Evolutionary conservation across 371 early-diverging fungal species (phyloP), one percentile per base, ranked within the genome.

Genomic region (Syncephalastrum contaminatum): DNA sequence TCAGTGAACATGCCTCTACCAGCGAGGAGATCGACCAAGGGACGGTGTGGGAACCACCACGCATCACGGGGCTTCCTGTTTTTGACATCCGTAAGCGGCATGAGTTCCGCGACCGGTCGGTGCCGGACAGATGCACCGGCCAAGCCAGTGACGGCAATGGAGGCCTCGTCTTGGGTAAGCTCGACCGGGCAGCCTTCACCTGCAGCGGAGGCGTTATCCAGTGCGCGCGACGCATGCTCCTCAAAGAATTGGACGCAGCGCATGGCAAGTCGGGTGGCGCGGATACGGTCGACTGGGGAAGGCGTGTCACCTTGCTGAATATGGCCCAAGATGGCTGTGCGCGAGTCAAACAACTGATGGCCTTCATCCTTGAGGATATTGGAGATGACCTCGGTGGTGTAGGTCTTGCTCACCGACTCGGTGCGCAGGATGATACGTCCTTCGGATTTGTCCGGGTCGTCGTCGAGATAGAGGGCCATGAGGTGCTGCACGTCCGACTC

Each of bases 231-330:
- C 2, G 83, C 64, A 27, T 82, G 79, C 19, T 69, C 52, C 60
- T 82, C 84, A 54, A 85, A 59, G 60, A 84, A 88, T 16, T 80
- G 78, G 45, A 93, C 66, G 43, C 86, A 73, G 48, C 81, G 77
- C 21, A 93, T 88, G 7, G 96, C 94, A 57, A 94, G 77, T 12
- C 91, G 82, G 22, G 90, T 90, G 4, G 96, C 97, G 43, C 95
- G 88, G 61, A 97, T 87, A 41, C 99, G 91, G 75, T 99, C 99
- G 48, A 97, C 68, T 2, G 99, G 99, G 6, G 91, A 88, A 4
- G 99, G 97, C 10, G 90, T 88, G 51, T 92, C 92, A 53, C 99
- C 99, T 75, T 97, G 97, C 72, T 99, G 99, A 58, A 98, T 80
- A 63, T 98, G 97, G 12, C 99, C 99, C 15, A 99, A 81, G 3